phyloP scores from a whole-genome alignment of 2,329 filamentous ascomycete species.

The Trichoderma semiorbis region DNA sequence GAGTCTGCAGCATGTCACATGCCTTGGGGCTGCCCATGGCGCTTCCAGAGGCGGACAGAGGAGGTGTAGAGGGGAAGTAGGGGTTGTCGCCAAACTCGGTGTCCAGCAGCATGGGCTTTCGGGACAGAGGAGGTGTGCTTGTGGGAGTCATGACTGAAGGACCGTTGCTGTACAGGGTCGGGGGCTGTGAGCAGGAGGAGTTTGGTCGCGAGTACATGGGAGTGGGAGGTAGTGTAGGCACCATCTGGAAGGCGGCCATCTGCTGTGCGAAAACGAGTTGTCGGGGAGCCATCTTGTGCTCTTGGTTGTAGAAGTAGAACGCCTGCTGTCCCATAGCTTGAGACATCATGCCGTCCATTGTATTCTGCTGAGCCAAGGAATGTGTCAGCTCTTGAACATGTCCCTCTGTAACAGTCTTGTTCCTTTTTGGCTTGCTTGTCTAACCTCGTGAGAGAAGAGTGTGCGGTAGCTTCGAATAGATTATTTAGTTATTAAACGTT shows the following conservation, averaged over 20 bases:
- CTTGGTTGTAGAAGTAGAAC: conserved; percentile 85
- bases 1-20: conserved; percentile 76
- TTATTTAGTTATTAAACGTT: conserved; percentile 13
- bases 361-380: conserved; percentile 21
- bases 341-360: conserved; percentile 63
- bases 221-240: conserved; percentile 56
- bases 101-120: conserved; percentile 80
- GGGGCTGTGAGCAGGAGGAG: conserved; percentile 62
- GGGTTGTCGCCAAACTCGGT: conserved; percentile 68
- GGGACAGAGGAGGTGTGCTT: conserved; percentile 61
- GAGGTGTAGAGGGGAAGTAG: conserved; percentile 81
- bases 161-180: conserved; percentile 54
- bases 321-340: conserved; percentile 67
- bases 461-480: not conserved
- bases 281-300: conserved; percentile 67
- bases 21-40: conserved; percentile 80
- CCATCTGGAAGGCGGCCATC: conserved; percentile 41
- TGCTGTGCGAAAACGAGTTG: conserved; percentile 68
- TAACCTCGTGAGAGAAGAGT: conserved; percentile 1
- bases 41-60: conserved; percentile 81
- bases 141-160: conserved; percentile 68
- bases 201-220: conserved; percentile 63
- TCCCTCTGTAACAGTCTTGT: not conserved
- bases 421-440: not conserved
- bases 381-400: conserved; percentile 8